These are phyloP conservation scores for Citrus unshiu DNA, from an alignment of 345 rosid species.

Conservation along the genomic window DNA sequence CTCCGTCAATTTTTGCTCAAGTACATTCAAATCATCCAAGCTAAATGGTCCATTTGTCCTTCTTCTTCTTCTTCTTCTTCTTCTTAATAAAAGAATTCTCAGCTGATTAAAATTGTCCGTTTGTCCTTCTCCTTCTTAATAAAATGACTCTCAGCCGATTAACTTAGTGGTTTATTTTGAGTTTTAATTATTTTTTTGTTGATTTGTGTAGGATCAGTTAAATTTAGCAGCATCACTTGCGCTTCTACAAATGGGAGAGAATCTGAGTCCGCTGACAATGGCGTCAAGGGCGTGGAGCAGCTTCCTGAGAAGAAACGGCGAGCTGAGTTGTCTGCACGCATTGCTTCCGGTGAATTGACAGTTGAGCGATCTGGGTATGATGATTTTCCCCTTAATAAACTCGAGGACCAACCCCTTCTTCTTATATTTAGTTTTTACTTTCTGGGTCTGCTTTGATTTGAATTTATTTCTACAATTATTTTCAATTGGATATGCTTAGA, in stretches of 20 bases:
- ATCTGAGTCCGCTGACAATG: constrained; percentile 36
- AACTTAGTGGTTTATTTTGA: background rate
- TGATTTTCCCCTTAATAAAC: background rate
- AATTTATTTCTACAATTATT: background rate
- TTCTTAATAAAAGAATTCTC: background rate
- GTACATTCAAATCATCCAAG: background rate
- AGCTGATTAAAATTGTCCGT: background rate
- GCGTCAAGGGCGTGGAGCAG: constrained; percentile 41
- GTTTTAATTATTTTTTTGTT: background rate
- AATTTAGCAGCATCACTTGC: constrained; percentile 25
- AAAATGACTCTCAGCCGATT: background rate
- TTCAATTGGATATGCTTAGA: background rate
- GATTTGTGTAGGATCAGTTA: constrained; percentile 15
- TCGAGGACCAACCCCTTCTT: too few species aligned
- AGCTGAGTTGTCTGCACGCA: constrained; percentile 69
- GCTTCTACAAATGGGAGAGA: constrained; percentile 62
- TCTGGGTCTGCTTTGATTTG: background rate
- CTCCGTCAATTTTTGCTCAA: constrained; percentile 8
- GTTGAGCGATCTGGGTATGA: constrained; percentile 54
- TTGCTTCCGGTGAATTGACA: constrained; percentile 86
- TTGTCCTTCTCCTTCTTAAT: background rate
- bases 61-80: too few species aligned
- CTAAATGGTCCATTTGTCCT: background rate
- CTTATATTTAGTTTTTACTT: background rate
- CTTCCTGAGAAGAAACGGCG: constrained; percentile 64